Evolutionary conservation across 352 stramenopile genomes (phyloP), one percentile per base, ranked within the genome.

Genomic region (Pythium monospermum): DNA sequence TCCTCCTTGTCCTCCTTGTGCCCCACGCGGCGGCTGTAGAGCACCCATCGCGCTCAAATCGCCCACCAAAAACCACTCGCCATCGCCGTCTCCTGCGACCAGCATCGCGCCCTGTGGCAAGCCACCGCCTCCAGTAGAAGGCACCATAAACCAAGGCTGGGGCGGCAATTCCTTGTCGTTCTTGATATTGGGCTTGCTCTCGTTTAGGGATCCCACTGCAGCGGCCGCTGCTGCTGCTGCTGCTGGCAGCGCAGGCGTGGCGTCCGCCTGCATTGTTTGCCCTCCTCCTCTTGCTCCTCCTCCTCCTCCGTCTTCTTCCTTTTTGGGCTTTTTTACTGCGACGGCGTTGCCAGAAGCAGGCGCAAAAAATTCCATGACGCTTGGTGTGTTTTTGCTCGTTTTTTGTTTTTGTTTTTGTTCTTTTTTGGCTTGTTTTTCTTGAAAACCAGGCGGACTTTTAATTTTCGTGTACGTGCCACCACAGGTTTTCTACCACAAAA

Each of bases 381-480:
- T 71, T 30, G 48, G 40, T 30, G 69, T 25, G 36, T 33, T 43
- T 7, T 61, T 66, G 35, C 69, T 43, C 35, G 73, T 81, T 43
- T 91, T 82, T 43, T 80, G 78, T 25, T 69, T 7, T 61, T 66
- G 35, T 70, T 43, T 38, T 75, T 81, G 42, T 91, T 82, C 45
- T 80, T 80, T 25, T 69, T 74, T 51, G 80, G 64, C 43, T 84
- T 72, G 10, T 43, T 67, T 44, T 64, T 71, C 49, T 15, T 69
- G 76, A 38, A 77, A 87, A 3, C 71, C 76, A 0, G 67, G 60
- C 12, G 81, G 81, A 28, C 86, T 72, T 52, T 87, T 85, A 25
- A 84, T 76, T 57, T 92, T 92, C 0, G 53, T 73, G 53, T 87
- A 93, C 28, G 44, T 75, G 0, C 83, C 83, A 10, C 83, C 79